Evolutionary conservation across 78 protist genomes (phyloP).

Genomic region (Paulinella micropora): DNA sequence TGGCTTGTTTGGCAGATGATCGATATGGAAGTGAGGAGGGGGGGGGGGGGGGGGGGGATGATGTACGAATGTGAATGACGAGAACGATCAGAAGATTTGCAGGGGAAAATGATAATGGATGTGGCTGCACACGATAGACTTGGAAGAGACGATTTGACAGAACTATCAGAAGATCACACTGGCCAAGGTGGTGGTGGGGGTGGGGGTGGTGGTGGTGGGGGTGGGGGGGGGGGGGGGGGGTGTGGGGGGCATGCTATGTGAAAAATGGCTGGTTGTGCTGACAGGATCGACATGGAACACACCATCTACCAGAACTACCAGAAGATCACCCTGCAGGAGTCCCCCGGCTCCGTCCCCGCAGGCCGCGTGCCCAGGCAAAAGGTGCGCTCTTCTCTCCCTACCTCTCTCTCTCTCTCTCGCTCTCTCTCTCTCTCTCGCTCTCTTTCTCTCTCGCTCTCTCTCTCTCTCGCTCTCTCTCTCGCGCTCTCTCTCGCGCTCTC

Average conservation of each 20-base stretch:
- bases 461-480: too few relatives aligned
- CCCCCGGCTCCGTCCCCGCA: conserved; percentile 94
- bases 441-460: too few relatives aligned
- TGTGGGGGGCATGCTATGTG: not conserved
- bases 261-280: not conserved
- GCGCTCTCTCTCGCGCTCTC: too few relatives aligned
- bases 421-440: too few relatives aligned
- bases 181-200: not conserved
- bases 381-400: too few relatives aligned
- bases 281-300: conserved; percentile 44
- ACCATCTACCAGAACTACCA: conserved; percentile 92
- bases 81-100: too few relatives aligned
- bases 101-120: too few relatives aligned
- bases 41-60: too few relatives aligned
- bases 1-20: not conserved
- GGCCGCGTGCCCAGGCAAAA: conserved; percentile 95
- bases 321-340: conserved; percentile 79
- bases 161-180: not conserved
- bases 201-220: too few relatives aligned
- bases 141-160: not conserved
- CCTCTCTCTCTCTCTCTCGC: too few relatives aligned
- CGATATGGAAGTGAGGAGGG: not conserved
- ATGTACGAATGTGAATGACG: too few relatives aligned
- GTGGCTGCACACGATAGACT: not conserved
- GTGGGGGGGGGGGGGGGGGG: too few relatives aligned